Base-by-base conservation (phyloP, 108 stramenopile genomes). In the Cyclotella baltica region DNA sequence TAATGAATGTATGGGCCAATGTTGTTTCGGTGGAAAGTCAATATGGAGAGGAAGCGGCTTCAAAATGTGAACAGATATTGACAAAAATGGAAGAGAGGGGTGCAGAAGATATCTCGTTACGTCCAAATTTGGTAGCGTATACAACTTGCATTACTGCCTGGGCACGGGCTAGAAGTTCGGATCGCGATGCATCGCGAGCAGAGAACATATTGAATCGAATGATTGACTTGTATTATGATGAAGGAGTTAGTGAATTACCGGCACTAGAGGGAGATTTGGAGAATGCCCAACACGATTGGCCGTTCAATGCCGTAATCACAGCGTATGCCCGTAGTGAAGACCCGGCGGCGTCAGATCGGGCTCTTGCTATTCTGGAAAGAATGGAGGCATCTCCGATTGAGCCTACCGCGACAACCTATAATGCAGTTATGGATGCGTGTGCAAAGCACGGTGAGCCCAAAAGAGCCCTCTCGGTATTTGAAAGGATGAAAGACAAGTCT, bases 1-100 rank as follows among this genome's bases (percentile, higher is more conserved):
- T 89, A 13, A 62, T 91, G 71, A 76, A 88, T 75, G 90, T 88
- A 3, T 91, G 84, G 81, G 70, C 89, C 5, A 69, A 78, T 22
- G 65, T 83, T 9, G 22, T 46, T 52, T 30, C 53, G 31, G 62
- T 35, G 15, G 81, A 67, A 38, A 57, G 55, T 37, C 46, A 72
- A 37, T 66, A 76, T 23, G 63, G 78, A 31, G 78, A 70, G 47
- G 55, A 70, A 40, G 73, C 83, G 29, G 73, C 83, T 16, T 55
- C 59, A 37, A 78, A 75, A 47, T 78, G 73, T 67, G 82, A 76
- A 72, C 43, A 62, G 20, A 67, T 75, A 36, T 56, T 68, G 68
- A 83, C 36, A 15, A 74, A 66, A 62, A 84, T 84, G 83, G 78
- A 80, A 37, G 57, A 48, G 25, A 65, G 66, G 38, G 67, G 63